Conservation (phyloP, 345 rosid species). For the Salix caprea region DNA sequence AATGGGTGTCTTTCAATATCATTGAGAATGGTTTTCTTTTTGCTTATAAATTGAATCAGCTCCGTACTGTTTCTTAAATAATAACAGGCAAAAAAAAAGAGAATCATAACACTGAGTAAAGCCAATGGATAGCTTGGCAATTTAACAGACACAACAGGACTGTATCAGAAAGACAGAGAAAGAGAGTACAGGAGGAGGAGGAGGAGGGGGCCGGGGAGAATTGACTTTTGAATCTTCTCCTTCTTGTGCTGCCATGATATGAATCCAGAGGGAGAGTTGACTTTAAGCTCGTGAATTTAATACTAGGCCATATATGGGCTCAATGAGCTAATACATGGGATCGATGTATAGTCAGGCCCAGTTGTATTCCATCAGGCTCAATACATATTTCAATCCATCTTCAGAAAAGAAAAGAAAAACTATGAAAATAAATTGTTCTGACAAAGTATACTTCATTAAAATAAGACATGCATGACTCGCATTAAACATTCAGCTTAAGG, state of each 20-base stretch:
- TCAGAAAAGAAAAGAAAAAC: no score
- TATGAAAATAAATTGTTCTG: background rate
- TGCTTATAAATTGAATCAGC: no score
- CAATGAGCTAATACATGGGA: background rate
- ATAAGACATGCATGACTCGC: background rate
- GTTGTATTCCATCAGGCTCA: no score
- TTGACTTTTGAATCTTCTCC: slow-evolving; percentile 14
- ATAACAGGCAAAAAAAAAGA: background rate
- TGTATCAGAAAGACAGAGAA: slow-evolving; percentile 1
- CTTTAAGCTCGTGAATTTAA: background rate
- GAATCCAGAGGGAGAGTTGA: background rate
- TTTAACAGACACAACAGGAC: background rate
- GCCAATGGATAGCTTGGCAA: background rate
- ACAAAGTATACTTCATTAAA: background rate
- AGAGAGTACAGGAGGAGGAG: slow-evolving; percentile 14
- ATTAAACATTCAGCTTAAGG: background rate
- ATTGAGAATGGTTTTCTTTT: background rate
- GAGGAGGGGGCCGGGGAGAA: background rate
- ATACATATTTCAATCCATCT: no score
- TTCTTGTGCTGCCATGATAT: slow-evolving; percentile 19
- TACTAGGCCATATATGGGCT: background rate
- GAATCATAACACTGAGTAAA: background rate
- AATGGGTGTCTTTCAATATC: no score
- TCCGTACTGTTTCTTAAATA: background rate
- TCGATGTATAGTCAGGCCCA: no score